Evolutionary conservation across 2,329 filamentous ascomycete species (phyloP).

Genomic region (Nemania bipapillata): DNA sequence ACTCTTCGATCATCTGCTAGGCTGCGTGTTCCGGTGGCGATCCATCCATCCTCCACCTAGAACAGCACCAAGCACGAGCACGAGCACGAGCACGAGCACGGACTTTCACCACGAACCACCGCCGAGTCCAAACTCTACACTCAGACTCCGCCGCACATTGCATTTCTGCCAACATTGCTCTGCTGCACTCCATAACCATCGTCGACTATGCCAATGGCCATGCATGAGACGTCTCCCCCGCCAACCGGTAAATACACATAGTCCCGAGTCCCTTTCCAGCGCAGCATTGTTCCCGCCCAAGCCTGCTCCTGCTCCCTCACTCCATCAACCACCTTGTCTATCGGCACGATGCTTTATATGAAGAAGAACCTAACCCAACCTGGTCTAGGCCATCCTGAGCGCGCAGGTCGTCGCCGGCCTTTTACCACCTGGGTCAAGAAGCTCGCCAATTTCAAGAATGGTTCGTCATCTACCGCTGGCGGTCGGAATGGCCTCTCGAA

Average conservation of each 20-base stretch:
- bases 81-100: not conserved
- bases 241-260: slow-evolving; percentile 45
- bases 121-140: slow-evolving; percentile 2
- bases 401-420: slow-evolving; percentile 76
- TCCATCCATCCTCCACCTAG: not conserved
- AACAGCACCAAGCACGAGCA: too few relatives aligned
- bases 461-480: slow-evolving; percentile 65
- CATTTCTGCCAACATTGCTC: slow-evolving; percentile 6
- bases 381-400: slow-evolving; percentile 70
- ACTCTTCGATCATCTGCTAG: not conserved
- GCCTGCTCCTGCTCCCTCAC: not conserved
- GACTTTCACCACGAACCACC: slow-evolving; percentile 20
- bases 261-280: slow-evolving; percentile 19
- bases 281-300: not conserved
- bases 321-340: slow-evolving; percentile 14
- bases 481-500: slow-evolving; percentile 56
- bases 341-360: slow-evolving; percentile 14
- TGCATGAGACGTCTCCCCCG: slow-evolving; percentile 46
- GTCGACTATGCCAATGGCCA: slow-evolving; percentile 43
- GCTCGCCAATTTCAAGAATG: slow-evolving; percentile 82
- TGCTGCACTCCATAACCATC: not conserved
- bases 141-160: slow-evolving; percentile 11
- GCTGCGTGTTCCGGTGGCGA: slow-evolving; percentile 1
- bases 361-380: slow-evolving; percentile 40
- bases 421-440: slow-evolving; percentile 96